These are phyloP conservation scores for Populus deltoides DNA, from an alignment of 345 rosid species.

Conservation along the genomic window DNA sequence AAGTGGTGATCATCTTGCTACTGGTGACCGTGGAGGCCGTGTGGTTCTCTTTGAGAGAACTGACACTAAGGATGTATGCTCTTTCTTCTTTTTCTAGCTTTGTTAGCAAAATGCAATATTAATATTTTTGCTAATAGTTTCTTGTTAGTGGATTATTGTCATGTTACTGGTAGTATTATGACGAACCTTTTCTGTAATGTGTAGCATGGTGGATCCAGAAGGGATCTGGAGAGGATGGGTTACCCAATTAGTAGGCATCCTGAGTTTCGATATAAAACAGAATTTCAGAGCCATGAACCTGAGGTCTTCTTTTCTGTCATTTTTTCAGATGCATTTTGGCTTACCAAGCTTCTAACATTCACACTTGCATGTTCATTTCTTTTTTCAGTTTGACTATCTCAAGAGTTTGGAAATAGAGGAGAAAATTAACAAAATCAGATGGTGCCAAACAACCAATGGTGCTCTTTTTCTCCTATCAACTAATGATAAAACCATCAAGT, in stretches of 20 bases:
- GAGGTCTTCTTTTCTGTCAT: constrained; percentile 53
- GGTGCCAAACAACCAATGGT: constrained; percentile 94
- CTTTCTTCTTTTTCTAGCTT: constrained; percentile 17
- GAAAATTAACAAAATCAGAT: constrained; percentile 98
- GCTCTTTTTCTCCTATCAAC: constrained; percentile 94
- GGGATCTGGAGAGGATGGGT: constrained; percentile 75
- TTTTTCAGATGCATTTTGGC: constrained; percentile 17
- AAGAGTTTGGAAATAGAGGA: constrained; percentile 99
- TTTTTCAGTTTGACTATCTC: constrained; percentile 91
- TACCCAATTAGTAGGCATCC: constrained; percentile 73
- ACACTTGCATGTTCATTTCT: constrained; percentile 1
- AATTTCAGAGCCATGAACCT: constrained; percentile 99
- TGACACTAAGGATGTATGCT: constrained; percentile 68
- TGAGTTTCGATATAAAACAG: constrained; percentile 97
- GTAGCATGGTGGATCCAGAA: constrained; percentile 75
- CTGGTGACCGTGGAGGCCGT: constrained; percentile 99
- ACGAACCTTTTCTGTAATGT: constrained; percentile 20
- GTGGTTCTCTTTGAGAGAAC: constrained; percentile 99
- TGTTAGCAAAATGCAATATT: background rate
- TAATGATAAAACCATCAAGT: constrained; percentile 97
- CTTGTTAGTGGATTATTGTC: background rate
- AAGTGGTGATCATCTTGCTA: constrained; percentile 96
- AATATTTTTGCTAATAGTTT: background rate
- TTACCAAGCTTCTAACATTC: background rate
- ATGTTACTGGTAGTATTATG: background rate